These are phyloP conservation scores for Phylloporus scabripes DNA, from an alignment of 768 basidiomycete species.

Conservation along the genomic window DNA sequence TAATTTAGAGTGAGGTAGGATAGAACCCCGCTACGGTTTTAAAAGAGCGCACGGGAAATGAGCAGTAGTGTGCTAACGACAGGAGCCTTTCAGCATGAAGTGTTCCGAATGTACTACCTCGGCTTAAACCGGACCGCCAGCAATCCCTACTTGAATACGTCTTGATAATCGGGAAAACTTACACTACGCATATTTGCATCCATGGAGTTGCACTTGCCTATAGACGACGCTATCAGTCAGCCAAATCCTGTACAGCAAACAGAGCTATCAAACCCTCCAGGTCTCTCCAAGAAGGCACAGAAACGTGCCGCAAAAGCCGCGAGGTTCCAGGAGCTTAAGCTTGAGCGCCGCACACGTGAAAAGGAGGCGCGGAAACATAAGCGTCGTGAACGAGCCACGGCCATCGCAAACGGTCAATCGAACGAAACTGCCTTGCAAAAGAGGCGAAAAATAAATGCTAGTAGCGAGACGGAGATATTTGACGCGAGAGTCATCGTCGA, in stretches of 20 bases:
- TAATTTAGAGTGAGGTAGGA: background rate
- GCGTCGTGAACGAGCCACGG: conserved; percentile 53
- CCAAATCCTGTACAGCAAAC: conserved; percentile 11
- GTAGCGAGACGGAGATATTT: conserved; percentile 40
- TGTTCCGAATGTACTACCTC: too few species aligned
- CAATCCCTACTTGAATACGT: background rate
- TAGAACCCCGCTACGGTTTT: too few species aligned
- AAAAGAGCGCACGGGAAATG: too few species aligned
- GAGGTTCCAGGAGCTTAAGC: conserved; percentile 57
- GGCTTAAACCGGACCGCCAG: conserved; percentile 17
- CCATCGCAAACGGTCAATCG: conserved; percentile 44
- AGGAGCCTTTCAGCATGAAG: too few species aligned
- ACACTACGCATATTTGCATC: background rate
- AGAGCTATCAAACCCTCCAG: conserved; percentile 15
- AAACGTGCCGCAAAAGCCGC: conserved; percentile 74
- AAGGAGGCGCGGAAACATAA: conserved; percentile 74
- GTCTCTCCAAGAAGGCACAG: conserved; percentile 71
- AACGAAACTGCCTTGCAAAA: conserved; percentile 23
- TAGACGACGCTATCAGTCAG: conserved; percentile 11
- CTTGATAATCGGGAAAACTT: too few species aligned
- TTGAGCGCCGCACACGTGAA: conserved; percentile 70
- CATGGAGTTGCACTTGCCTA: conserved; percentile 15
- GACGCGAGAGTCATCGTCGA: conserved; percentile 76
- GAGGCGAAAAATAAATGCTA: conserved; percentile 20
- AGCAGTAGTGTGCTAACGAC: too few species aligned